These are phyloP conservation scores for Pseudogymnoascus sp. DNA, from an alignment of 2,329 filamentous ascomycete species.

Conservation along the genomic window DNA sequence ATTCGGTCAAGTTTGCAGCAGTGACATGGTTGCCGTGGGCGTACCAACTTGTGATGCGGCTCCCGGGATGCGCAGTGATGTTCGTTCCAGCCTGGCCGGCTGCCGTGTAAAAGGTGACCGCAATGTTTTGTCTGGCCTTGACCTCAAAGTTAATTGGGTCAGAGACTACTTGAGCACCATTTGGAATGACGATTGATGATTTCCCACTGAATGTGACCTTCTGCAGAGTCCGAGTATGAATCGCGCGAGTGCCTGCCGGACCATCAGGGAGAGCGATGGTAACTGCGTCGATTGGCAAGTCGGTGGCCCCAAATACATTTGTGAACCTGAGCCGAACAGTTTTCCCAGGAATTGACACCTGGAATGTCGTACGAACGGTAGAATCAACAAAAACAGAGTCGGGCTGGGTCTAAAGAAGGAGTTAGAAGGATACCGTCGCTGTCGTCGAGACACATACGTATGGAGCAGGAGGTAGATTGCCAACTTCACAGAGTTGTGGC, in stretches of 20 bases:
- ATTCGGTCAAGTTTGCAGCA: conserved; percentile 33
- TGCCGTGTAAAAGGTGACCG: conserved; percentile 52
- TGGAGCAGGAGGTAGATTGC: conserved; percentile 53
- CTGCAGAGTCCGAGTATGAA: conserved; percentile 41
- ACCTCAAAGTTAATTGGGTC: conserved; percentile 50
- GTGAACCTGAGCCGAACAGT: conserved; percentile 53
- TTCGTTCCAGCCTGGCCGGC: conserved; percentile 45
- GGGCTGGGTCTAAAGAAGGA: conserved; percentile 40
- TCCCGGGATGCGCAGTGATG: conserved; percentile 56
- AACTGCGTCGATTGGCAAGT: conserved; percentile 50
- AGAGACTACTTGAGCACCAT: conserved; percentile 49
- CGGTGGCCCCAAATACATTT: conserved; percentile 52
- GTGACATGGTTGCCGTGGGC: conserved; percentile 44
- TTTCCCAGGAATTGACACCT: conserved; percentile 44
- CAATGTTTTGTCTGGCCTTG: conserved; percentile 41
- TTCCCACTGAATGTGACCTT: conserved; percentile 50
- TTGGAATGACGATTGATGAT: conserved; percentile 40
- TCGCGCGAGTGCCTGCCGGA: conserved; percentile 41
- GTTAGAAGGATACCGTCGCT: conserved; percentile 11
- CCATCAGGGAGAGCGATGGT: conserved; percentile 50
- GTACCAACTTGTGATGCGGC: conserved; percentile 50
- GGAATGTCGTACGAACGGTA: conserved; percentile 56
- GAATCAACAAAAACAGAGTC: conserved; percentile 48
- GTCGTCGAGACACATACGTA: conserved; percentile 40
- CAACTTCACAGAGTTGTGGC: conserved; percentile 57